phyloP scores from a whole-genome alignment of 371 early-diverging fungal species.

The Gilbertella persicaria region DNA sequence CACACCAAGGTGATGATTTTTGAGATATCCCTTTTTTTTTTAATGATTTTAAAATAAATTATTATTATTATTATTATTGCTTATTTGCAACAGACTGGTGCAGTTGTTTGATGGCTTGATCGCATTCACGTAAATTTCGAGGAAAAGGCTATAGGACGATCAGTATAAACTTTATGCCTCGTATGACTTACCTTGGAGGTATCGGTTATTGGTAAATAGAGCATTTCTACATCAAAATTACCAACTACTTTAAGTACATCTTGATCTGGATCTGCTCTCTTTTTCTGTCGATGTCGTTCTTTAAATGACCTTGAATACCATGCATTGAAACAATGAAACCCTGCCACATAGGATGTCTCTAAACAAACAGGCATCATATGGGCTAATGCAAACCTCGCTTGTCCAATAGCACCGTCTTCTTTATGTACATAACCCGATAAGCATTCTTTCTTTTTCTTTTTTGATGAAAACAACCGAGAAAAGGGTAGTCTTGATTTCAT shows the following conservation, averaged over 20 bases:
- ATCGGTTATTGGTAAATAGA: slow-evolving; percentile 32
- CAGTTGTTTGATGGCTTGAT: slow-evolving; percentile 5
- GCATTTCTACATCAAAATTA: slow-evolving; percentile 37
- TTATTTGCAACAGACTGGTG: slow-evolving; percentile 1
- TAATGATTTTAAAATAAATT: background rate
- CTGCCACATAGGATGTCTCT: slow-evolving; percentile 36
- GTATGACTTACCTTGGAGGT: slow-evolving; percentile 23
- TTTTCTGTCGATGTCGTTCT: slow-evolving; percentile 28
- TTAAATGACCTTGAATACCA: slow-evolving; percentile 39
- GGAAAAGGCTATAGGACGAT: slow-evolving; percentile 8
- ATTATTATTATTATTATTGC: background rate
- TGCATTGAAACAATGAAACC: slow-evolving; percentile 49
- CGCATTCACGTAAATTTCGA: slow-evolving; percentile 20
- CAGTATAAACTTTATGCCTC: background rate
- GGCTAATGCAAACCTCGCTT: slow-evolving; percentile 32
- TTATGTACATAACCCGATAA: slow-evolving; percentile 44
- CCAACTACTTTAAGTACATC: slow-evolving; percentile 40
- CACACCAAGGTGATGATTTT: slow-evolving; percentile 46
- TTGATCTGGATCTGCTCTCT: slow-evolving; percentile 12
- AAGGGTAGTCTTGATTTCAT: slow-evolving; percentile 37
- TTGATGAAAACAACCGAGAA: slow-evolving; percentile 33
- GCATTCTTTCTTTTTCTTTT: slow-evolving; percentile 31
- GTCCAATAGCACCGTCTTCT: slow-evolving; percentile 47
- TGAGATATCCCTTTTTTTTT: slow-evolving; percentile 7
- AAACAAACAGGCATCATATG: slow-evolving; percentile 48